Conservation (phyloP, 2,329 filamentous ascomycete genomes). For the Fusarium sp. region DNA sequence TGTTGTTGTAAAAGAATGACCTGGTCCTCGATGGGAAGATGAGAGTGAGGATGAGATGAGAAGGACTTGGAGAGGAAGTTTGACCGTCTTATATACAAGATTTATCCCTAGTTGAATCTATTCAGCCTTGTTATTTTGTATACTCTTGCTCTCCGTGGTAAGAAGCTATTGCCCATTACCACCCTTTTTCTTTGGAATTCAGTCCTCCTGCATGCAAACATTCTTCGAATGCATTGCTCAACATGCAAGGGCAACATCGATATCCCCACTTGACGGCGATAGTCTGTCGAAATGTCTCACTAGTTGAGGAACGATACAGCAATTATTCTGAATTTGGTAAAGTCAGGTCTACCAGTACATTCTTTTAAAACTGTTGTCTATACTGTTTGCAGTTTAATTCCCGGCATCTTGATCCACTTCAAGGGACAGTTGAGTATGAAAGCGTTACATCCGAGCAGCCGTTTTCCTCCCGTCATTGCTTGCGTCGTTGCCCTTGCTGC, state of each 20-base stretch:
- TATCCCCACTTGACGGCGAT: conserved; percentile 6
- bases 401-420: background rate
- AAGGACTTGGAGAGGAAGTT: conserved; percentile 9
- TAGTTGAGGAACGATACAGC: background rate
- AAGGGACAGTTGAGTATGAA: background rate
- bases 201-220: conserved; percentile 22
- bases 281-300: conserved; percentile 27
- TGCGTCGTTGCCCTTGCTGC: conserved; percentile 6
- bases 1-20: conserved; percentile 37
- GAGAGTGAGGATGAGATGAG: conserved; percentile 37
- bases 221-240: conserved; percentile 17
- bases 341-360: background rate
- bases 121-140: background rate
- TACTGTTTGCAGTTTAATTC: conserved; percentile 16
- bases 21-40: conserved; percentile 38
- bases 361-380: conserved; percentile 2
- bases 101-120: background rate
- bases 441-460: background rate
- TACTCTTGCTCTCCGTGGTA: background rate
- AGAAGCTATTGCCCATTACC: background rate
- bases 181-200: background rate
- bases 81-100: conserved; percentile 27
- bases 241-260: conserved; percentile 31
- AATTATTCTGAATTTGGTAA: conserved; percentile 6
- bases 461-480: background rate